These are phyloP conservation scores for Umbelopsis ramanniana DNA, from an alignment of 192 early-diverging fungal genomes.

Conservation along the genomic window DNA sequence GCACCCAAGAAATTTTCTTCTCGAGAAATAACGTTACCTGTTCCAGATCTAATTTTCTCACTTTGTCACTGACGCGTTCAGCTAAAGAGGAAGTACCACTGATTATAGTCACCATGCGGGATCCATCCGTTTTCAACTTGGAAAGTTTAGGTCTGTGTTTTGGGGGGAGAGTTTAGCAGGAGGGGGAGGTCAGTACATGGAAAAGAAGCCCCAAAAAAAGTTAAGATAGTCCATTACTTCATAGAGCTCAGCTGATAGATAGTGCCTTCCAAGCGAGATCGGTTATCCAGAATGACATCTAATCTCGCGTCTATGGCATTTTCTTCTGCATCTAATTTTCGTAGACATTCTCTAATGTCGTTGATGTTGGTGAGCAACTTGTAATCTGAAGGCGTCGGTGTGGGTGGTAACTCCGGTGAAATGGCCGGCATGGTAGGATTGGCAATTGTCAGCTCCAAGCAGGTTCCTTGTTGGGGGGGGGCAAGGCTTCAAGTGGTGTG, in stretches of 20 bases:
- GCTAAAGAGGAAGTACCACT: slow-evolving; percentile 72
- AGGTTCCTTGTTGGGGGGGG: neutral
- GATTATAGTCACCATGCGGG: slow-evolving; percentile 56
- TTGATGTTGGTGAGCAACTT: slow-evolving; percentile 62
- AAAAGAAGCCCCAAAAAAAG: slow-evolving; percentile 12
- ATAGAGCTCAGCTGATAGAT: slow-evolving; percentile 26
- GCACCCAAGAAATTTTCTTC: too few relatives aligned
- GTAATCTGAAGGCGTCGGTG: slow-evolving; percentile 36
- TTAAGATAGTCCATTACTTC: slow-evolving; percentile 43
- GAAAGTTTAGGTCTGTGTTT: slow-evolving; percentile 55
- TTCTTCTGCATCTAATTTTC: slow-evolving; percentile 65
- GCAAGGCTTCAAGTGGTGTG: neutral
- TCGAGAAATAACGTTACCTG: slow-evolving; percentile 29
- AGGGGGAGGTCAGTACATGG: neutral
- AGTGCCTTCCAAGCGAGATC: slow-evolving; percentile 47
- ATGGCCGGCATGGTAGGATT: neutral
- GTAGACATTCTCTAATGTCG: slow-evolving; percentile 62
- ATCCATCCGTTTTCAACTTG: slow-evolving; percentile 52
- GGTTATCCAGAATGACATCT: slow-evolving; percentile 58
- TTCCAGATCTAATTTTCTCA: slow-evolving; percentile 84
- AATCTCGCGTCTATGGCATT: slow-evolving; percentile 61
- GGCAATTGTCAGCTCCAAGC: neutral
- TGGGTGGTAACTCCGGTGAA: slow-evolving; percentile 9
- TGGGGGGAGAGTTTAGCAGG: neutral
- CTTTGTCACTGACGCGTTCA: slow-evolving; percentile 82